phyloP scores from a whole-genome alignment of 371 early-diverging fungal species.

The Syncephalastrum racemosum region DNA sequence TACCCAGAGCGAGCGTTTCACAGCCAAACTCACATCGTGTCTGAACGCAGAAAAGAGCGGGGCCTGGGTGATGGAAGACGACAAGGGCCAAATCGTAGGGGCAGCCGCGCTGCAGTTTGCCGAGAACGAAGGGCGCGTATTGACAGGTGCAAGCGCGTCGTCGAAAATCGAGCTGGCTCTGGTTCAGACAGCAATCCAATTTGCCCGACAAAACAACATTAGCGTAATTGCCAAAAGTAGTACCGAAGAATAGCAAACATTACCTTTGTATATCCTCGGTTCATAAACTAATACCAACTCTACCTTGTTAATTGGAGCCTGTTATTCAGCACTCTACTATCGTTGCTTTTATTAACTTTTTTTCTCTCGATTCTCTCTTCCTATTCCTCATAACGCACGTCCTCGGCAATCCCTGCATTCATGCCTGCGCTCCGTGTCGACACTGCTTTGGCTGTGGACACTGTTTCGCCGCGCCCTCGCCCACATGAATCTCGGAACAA shows the following conservation, averaged over 20 bases:
- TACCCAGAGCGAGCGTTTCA: constrained; percentile 4
- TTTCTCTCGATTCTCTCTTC: constrained; percentile 8
- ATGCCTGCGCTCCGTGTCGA: too few relatives aligned
- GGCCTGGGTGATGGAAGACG: constrained; percentile 36
- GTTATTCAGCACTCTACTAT: neutral
- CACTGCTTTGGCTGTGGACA: too few relatives aligned
- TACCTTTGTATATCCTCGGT: too few relatives aligned
- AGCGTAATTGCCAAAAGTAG: constrained; percentile 38
- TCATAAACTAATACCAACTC: too few relatives aligned
- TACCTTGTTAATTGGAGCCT: neutral
- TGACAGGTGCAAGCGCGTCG: constrained; percentile 25
- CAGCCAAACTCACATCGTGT: neutral
- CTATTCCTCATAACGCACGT: constrained; percentile 8
- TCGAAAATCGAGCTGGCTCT: constrained; percentile 27
- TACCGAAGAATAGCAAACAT: neutral
- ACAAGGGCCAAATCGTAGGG: constrained; percentile 21
- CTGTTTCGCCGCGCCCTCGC: too few relatives aligned
- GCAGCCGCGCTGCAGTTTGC: constrained; percentile 24
- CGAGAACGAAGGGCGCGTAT: constrained; percentile 33
- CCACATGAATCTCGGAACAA: constrained; percentile 3
- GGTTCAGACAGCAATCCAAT: constrained; percentile 37
- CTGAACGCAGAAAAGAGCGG: constrained; percentile 25
- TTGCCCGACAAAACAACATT: constrained; percentile 40
- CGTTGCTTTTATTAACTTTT: neutral
- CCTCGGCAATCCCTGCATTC: constrained; percentile 9